phyloP scores from a whole-genome alignment of 169 alveolate species.

The Plasmodium gonderi region DNA sequence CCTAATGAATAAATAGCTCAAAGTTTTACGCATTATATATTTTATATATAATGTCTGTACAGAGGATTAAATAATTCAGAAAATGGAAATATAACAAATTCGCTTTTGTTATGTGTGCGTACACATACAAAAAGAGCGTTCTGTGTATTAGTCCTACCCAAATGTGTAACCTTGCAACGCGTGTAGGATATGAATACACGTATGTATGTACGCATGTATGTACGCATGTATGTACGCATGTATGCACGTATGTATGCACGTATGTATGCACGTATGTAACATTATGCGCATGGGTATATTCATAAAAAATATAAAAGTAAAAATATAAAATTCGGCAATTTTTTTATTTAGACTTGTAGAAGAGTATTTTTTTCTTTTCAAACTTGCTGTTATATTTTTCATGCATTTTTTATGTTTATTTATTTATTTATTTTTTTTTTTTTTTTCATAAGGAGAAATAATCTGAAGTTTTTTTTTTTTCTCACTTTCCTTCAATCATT shows the following conservation, averaged over 20 bases:
- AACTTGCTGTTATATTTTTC: background rate
- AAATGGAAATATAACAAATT: too few species aligned
- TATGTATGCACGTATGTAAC: background rate
- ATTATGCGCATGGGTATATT: background rate
- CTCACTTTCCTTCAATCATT: too few species aligned
- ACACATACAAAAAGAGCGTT: too few species aligned
- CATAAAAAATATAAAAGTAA: background rate
- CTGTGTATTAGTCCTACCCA: too few species aligned
- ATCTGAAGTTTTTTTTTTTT: background rate
- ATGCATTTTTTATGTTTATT: background rate
- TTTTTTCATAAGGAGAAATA: background rate
- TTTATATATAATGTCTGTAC: too few species aligned
- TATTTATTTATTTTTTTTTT: background rate
- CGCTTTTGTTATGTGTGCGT: too few species aligned
- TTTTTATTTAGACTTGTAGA: background rate
- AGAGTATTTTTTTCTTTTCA: background rate
- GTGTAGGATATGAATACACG: background rate
- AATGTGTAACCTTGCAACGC: too few species aligned
- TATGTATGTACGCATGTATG: background rate
- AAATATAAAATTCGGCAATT: background rate
- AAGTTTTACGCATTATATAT: too few species aligned
- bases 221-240: background rate
- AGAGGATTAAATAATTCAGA: too few species aligned
- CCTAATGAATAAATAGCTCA: too few species aligned
- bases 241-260: background rate